phyloP scores from a whole-genome alignment of 2,329 filamentous ascomycete species.

The Chaetomium sp. region DNA sequence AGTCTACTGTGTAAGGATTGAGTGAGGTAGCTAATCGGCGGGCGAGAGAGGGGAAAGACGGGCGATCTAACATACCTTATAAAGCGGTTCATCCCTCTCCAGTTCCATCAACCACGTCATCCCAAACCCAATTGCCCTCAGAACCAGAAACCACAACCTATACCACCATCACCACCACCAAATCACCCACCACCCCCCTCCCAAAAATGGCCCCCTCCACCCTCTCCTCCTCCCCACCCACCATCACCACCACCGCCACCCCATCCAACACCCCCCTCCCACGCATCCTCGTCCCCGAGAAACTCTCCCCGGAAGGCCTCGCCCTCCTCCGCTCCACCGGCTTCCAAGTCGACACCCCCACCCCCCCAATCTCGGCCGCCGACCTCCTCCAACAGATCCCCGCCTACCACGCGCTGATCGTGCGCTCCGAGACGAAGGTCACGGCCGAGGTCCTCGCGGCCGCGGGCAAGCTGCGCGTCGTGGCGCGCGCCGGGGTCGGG shows the following conservation, averaged over 20 bases:
- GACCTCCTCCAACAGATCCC: slow-evolving; percentile 67
- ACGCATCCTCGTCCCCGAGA: slow-evolving; percentile 73
- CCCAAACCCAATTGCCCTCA: not conserved
- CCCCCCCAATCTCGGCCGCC: slow-evolving; percentile 61
- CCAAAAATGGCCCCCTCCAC: slow-evolving; percentile 38
- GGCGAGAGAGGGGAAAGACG: not conserved
- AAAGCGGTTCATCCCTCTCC: not conserved
- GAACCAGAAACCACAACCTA: not conserved
- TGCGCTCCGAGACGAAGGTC: slow-evolving; percentile 81
- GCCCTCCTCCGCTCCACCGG: slow-evolving; percentile 62
- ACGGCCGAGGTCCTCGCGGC: slow-evolving; percentile 67
- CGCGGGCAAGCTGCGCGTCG: slow-evolving; percentile 71
- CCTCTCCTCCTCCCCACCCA: slow-evolving; percentile 29
- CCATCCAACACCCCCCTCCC: slow-evolving; percentile 33
- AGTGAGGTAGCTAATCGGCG: not conserved
- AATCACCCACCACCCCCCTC: not conserved
- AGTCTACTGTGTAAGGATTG: not conserved
- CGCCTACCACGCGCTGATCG: slow-evolving; percentile 73
- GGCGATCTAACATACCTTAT: not conserved
- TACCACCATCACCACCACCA: not conserved
- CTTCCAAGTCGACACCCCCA: slow-evolving; percentile 69
- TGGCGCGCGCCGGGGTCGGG: slow-evolving; percentile 78
- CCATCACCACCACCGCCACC: slow-evolving; percentile 23
- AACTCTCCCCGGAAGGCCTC: slow-evolving; percentile 77
- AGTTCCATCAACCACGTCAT: not conserved